Evolutionary conservation across 306 rosid genomes (phyloP).

Genomic region (Cercis canadensis): DNA sequence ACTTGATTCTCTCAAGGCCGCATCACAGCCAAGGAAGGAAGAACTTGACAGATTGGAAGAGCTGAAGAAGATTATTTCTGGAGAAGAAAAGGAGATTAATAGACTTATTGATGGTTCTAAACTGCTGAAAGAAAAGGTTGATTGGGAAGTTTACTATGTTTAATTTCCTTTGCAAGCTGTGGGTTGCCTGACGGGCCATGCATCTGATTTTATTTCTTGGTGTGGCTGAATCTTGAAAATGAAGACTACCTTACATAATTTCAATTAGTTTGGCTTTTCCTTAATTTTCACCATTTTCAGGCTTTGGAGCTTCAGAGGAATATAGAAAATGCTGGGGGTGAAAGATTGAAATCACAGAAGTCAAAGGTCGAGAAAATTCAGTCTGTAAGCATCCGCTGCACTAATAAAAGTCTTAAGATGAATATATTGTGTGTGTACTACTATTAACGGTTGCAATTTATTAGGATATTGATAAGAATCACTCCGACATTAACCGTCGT

Average conservation of each 20-base stretch:
- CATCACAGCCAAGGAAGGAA: slow-evolving; percentile 71
- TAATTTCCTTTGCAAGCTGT: slow-evolving; percentile 25
- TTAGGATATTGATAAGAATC: slow-evolving; percentile 84
- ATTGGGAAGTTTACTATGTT: slow-evolving; percentile 29
- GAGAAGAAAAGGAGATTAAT: slow-evolving; percentile 73
- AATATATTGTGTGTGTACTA: slow-evolving; percentile 15
- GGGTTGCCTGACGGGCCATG: slow-evolving; percentile 28
- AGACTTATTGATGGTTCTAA: slow-evolving; percentile 77
- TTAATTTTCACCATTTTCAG: slow-evolving; percentile 45
- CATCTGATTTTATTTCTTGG: slow-evolving; percentile 23
- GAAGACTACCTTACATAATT: slow-evolving; percentile 25
- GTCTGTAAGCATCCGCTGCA: slow-evolving; percentile 65
- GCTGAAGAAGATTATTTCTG: slow-evolving; percentile 61
- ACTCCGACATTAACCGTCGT: slow-evolving; percentile 86
- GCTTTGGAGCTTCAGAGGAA: slow-evolving; percentile 77
- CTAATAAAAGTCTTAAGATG: slow-evolving; percentile 32
- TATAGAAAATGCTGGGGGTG: slow-evolving; percentile 94
- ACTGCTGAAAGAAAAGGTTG: slow-evolving; percentile 82
- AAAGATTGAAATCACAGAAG: slow-evolving; percentile 79
- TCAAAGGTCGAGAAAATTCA: slow-evolving; percentile 82
- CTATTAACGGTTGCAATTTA: slow-evolving; percentile 45
- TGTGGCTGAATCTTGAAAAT: slow-evolving; percentile 23
- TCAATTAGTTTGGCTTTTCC: slow-evolving; percentile 23
- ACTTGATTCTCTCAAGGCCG: slow-evolving; percentile 79
- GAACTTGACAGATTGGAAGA: slow-evolving; percentile 76